Evolutionary conservation across 139 green algal species (phyloP).

Genomic region (Chlorella sp.): DNA sequence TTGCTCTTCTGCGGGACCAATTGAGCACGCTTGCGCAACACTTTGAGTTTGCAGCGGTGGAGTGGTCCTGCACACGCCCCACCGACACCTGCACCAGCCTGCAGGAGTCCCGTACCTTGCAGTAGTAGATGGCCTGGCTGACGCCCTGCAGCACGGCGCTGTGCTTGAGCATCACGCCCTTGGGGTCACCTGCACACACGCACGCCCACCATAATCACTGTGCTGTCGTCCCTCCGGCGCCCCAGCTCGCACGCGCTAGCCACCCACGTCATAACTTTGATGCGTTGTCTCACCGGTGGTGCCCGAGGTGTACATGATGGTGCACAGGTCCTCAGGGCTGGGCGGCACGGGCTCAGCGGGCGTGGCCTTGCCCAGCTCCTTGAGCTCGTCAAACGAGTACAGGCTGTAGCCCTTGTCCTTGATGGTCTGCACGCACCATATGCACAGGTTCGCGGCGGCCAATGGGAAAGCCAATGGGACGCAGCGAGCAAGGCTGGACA

Average conservation of each 20-base stretch:
- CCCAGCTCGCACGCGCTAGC: not conserved
- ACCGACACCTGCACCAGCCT: too few relatives aligned
- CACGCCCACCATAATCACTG: too few relatives aligned
- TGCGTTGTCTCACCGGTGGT: conserved; percentile 35
- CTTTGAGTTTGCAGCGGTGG: too few relatives aligned
- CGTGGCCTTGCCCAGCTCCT: conserved; percentile 42
- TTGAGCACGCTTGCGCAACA: too few relatives aligned
- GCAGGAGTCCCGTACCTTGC: not conserved
- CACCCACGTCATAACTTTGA: not conserved
- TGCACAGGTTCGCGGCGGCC: too few relatives aligned
- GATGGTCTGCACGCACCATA: conserved; percentile 41
- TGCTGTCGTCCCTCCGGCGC: too few relatives aligned
- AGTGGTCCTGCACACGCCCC: too few relatives aligned
- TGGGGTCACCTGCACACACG: conserved; percentile 40
- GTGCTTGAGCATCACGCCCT: conserved; percentile 84
- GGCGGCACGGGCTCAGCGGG: conserved; percentile 44
- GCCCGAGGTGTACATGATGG: conserved; percentile 23
- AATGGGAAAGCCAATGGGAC: too few relatives aligned
- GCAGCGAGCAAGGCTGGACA: too few relatives aligned
- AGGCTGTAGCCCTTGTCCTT: conserved; percentile 35
- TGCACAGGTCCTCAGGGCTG: conserved; percentile 60
- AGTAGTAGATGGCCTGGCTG: conserved; percentile 22
- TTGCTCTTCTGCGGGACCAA: conserved; percentile 3
- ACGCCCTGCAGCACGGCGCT: conserved; percentile 48
- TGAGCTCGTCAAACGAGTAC: conserved; percentile 54